Evolutionary conservation across 305 asterid species (phyloP).

Genomic region (Stenogyne calaminthoides): DNA sequence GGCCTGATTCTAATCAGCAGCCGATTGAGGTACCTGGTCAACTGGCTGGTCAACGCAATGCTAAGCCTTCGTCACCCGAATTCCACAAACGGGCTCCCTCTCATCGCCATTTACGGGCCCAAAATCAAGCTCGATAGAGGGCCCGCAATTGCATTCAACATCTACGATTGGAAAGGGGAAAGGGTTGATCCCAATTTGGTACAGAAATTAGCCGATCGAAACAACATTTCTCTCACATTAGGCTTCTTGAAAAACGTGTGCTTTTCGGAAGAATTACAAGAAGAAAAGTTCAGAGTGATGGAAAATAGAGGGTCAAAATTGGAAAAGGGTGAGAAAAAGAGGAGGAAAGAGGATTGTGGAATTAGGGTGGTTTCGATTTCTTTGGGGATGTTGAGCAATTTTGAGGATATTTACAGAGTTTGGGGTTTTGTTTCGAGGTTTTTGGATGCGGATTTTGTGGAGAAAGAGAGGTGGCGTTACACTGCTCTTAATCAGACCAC

Average conservation of each 20-base stretch:
- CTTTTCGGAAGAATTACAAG: slow-evolving; percentile 41
- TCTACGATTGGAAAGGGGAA: slow-evolving; percentile 86
- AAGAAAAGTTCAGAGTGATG: slow-evolving; percentile 37
- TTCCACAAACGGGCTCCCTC: slow-evolving; percentile 48
- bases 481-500: slow-evolving; percentile 71
- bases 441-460: slow-evolving; percentile 91
- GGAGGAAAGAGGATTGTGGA: slow-evolving; percentile 34
- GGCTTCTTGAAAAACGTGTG: slow-evolving; percentile 61
- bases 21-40: slow-evolving; percentile 53
- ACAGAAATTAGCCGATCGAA: slow-evolving; percentile 77
- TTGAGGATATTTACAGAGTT: slow-evolving; percentile 67
- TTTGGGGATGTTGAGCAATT: slow-evolving; percentile 59
- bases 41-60: slow-evolving; percentile 77
- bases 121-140: slow-evolving; percentile 58
- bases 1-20: slow-evolving; percentile 67
- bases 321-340: slow-evolving; percentile 27
- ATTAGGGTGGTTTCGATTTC: slow-evolving; percentile 55
- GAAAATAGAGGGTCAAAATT: slow-evolving; percentile 10
- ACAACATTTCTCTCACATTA: slow-evolving; percentile 54
- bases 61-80: slow-evolving; percentile 61
- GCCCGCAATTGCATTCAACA: slow-evolving; percentile 70
- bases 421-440: slow-evolving; percentile 81
- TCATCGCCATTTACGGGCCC: slow-evolving; percentile 66
- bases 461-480: slow-evolving; percentile 89
- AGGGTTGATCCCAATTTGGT: slow-evolving; percentile 63